A percentile compares a stretch with the other conserved stretches of the same genome.
phyloP scores from a whole-genome alignment of 2,329 filamentous ascomycete genomes.

The Basipetospora chlamydospora region DNA sequence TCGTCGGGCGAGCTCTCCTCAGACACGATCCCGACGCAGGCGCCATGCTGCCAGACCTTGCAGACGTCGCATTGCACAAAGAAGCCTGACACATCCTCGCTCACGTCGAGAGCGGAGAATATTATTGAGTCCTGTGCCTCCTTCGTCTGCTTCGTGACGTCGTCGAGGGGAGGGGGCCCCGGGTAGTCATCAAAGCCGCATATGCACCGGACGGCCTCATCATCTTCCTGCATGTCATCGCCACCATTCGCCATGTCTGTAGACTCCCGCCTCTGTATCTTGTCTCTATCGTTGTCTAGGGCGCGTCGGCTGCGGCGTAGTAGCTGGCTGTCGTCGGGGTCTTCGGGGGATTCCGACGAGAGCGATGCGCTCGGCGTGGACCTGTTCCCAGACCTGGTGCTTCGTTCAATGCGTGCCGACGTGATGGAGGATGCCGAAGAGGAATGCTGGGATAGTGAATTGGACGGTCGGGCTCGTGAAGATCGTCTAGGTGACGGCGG shows the following conservation, averaged over 20 bases:
- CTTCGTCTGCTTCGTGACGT: conserved; percentile 36
- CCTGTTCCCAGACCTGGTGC: conserved; percentile 58
- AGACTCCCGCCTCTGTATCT: conserved; percentile 24
- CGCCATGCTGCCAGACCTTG: conserved; percentile 97
- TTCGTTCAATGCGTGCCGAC: conserved; percentile 61
- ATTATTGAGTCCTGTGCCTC: conserved; percentile 42
- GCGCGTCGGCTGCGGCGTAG: conserved; percentile 69
- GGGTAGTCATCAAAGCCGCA: conserved; percentile 93
- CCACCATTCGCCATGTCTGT: conserved; percentile 45
- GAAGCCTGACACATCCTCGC: conserved; percentile 81
- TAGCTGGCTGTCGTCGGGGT: conserved; percentile 53
- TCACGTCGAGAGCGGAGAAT: conserved; percentile 46
- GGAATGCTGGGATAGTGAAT: conserved; percentile 62
- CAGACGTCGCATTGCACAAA: conserved; percentile 97
- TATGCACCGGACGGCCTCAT: conserved; percentile 89
- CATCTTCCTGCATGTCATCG: conserved; percentile 66
- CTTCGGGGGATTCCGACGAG: conserved; percentile 54
- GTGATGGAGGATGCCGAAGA: conserved; percentile 68
- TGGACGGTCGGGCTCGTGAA: conserved; percentile 72
- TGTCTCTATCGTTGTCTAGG: conserved; percentile 44
- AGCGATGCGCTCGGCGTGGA: conserved; percentile 60
- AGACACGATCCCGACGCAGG: conserved; percentile 92
- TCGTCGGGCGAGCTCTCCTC: conserved; percentile 87
- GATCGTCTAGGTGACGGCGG: conserved; percentile 67
- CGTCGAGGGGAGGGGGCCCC: conserved; percentile 55